Evolutionary conservation across 2,329 filamentous ascomycete species (phyloP).

Genomic region (Exophiala oligosperma): DNA sequence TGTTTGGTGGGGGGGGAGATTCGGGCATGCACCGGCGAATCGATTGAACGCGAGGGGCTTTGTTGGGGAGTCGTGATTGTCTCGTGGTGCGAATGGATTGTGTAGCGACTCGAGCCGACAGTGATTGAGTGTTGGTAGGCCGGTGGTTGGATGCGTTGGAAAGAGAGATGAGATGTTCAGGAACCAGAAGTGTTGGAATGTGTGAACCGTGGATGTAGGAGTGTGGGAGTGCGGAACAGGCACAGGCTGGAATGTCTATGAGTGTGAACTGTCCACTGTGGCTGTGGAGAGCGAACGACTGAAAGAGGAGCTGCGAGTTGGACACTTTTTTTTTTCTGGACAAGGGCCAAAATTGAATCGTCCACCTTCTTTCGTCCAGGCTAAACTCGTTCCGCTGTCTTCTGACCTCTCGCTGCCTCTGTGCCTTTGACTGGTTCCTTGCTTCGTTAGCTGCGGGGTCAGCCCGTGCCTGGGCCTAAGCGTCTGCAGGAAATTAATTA

Average conservation of each 20-base stretch:
- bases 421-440: conserved; percentile 17
- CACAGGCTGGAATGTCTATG: too few species aligned
- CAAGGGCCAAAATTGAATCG: neutral
- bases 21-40: neutral
- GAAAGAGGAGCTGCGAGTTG: neutral
- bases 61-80: neutral
- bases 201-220: conserved; percentile 2
- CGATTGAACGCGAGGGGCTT: neutral
- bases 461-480: conserved; percentile 21
- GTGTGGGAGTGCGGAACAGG: conserved; percentile 1
- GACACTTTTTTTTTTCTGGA: neutral
- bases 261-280: neutral
- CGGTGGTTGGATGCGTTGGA: neutral
- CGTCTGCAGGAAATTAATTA: conserved; percentile 23
- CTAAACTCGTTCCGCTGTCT: conserved; percentile 3
- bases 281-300: neutral
- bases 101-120: neutral
- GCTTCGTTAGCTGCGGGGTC: conserved; percentile 23
- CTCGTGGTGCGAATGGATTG: neutral
- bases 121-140: too few species aligned
- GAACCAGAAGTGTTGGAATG: neutral
- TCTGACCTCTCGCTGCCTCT: conserved; percentile 5
- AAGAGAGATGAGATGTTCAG: neutral
- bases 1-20: conserved; percentile 15
- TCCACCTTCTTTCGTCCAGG: neutral